Base-by-base conservation (phyloP, 805 yeast genomes). In the Ogataea philodendri region DNA sequence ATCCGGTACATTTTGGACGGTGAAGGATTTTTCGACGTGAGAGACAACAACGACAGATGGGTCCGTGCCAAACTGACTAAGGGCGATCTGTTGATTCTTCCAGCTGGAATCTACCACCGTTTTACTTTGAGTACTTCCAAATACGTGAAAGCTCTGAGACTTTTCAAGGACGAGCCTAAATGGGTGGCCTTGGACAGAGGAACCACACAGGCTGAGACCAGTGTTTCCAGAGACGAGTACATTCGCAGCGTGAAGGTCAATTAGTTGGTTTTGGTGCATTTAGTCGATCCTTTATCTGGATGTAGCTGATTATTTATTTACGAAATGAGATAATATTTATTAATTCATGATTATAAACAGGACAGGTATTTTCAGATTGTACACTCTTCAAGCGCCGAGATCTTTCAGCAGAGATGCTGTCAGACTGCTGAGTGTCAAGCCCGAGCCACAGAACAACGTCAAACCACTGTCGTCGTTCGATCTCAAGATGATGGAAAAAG, bases 41-140 rank as follows among this genome's bases (percentile, higher is more conserved):
- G 96, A 47, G 81, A 76, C 51, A 54, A 65, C 18, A 54, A 70
- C 9, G 60, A 55, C 32, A 58, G 66, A 37, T 90, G 98, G 98
- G 70, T 90, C 37, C 74, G 97, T 41, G 71, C 81, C 39, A 72
- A 73, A 42, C 68, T 88, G 22, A 66, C 57, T 19, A 68, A 72
- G 35, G 72, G 80, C 28, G 97, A 90, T 53, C 64, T 83, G 51
- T 55, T 84, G 38, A 72, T 84, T 34, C 66, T 84, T 20, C 98
- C 98, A 0, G 87, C 95, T 1, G 97, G 97, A 0, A 87, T 90
- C 22, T 90, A 86, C 59, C 98, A 90, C 62, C 74, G 98, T 16
- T 90, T 90, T 62, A 87, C 97, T 1, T 69, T 90, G 45, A 71
- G 87, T 7, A 61, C 67, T 27, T 54, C 65, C 32, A 76, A 78